phyloP scores from a whole-genome alignment of 2,329 filamentous ascomycete species.

The Xylaria sp. region DNA sequence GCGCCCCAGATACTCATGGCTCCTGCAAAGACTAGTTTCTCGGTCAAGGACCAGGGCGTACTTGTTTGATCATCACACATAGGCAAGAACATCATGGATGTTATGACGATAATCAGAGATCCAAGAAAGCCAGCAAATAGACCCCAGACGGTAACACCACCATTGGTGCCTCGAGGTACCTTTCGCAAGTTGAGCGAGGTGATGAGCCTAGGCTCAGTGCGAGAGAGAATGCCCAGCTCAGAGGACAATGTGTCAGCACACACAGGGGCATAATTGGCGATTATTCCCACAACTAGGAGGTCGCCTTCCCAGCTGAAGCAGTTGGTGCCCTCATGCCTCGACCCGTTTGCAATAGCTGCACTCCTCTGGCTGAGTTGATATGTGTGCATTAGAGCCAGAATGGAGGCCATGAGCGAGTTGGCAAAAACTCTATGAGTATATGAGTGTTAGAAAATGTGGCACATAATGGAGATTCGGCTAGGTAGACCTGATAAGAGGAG shows the following conservation, averaged over 20 bases:
- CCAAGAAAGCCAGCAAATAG: slow-evolving; percentile 69
- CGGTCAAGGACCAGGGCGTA: slow-evolving; percentile 45
- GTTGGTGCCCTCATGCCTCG: slow-evolving; percentile 34
- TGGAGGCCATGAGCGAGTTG: slow-evolving; percentile 74
- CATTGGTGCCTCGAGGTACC: slow-evolving; percentile 89
- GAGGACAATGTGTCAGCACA: slow-evolving; percentile 92
- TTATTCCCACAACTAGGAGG: slow-evolving; percentile 58
- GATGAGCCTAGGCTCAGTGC: slow-evolving; percentile 71
- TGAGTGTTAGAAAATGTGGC: not conserved
- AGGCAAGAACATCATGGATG: slow-evolving; percentile 62
- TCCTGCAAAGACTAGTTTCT: slow-evolving; percentile 45
- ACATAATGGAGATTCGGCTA: not conserved
- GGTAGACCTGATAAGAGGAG: no score
- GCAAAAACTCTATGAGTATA: slow-evolving; percentile 56
- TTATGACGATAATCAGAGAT: slow-evolving; percentile 62
- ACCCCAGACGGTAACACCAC: slow-evolving; percentile 75
- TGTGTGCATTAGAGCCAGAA: slow-evolving; percentile 55
- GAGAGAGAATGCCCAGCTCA: slow-evolving; percentile 86
- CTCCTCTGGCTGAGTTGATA: slow-evolving; percentile 51
- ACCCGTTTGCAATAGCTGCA: slow-evolving; percentile 34
- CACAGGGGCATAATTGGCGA: slow-evolving; percentile 84
- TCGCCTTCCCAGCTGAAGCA: slow-evolving; percentile 60
- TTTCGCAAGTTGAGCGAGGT: slow-evolving; percentile 69
- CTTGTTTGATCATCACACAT: slow-evolving; percentile 51
- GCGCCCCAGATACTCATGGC: slow-evolving; percentile 68